Evolutionary conservation across 208 protist genomes (phyloP), one percentile per base, ranked within the genome.

Genomic region (Naegleria lovaniensis): DNA sequence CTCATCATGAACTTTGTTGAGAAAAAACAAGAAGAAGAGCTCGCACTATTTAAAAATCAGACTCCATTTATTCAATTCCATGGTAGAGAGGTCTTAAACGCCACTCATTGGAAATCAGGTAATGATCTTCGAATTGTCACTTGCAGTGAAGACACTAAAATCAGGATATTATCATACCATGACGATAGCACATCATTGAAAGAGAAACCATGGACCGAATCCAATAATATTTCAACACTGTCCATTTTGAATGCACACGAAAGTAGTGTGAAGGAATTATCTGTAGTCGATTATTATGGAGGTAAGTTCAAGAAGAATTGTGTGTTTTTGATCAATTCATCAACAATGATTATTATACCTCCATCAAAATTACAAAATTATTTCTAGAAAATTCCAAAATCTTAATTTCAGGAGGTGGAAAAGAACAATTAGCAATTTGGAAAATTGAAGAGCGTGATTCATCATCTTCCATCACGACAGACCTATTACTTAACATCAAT

Each of bases 391-490:
- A 67, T 67, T 67, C 55, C 13, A 67, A 67, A 29, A 67, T 67
- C 36, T 33, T 79, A 36, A 79, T 79, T 36, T 79, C 67, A 79
- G 67, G 67, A 36, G 67, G 67, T 36, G 16, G 29, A 79, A 79
- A 79, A 33, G 67, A 79, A 36, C 67, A 79, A 79, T 79, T 79
- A 36, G n/a, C n/a, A 36, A 79, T 79, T 79, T 79, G 67, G 67
- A 79, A 33, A 36, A 25, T 79, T 79, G 67, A 79, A 79, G 67
- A 79, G 9, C 16, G n/a, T 9, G 67, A 36, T 1, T 5, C 19
- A 9, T 36, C 6, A 36, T 67, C 55, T 67, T 29, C 55, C 3
- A 36, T 79, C 19, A 79, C 67, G 2, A 13, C 67, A 9, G 67
- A 33, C n/a, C 19, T 33, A 1, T 13, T 79, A 9, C n/a, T 79